Conservation (phyloP, 2,329 filamentous ascomycete genomes). For the Leptographium wingfieldii region DNA sequence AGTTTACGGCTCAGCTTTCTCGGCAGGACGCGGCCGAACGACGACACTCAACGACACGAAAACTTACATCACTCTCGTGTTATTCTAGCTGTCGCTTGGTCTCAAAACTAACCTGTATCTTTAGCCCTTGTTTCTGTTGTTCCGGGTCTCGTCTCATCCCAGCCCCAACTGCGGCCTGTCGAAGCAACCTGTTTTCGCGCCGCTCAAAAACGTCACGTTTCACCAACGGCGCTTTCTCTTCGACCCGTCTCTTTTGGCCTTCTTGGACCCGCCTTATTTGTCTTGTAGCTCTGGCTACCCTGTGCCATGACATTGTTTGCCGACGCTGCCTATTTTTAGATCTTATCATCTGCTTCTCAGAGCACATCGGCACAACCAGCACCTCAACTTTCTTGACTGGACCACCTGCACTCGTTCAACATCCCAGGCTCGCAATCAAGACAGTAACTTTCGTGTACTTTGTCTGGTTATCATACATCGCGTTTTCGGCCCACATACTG, state of each 20-base stretch:
- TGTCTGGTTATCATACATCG: not conserved
- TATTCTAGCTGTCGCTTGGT: not conserved
- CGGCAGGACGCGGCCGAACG: not conserved
- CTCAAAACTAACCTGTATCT: not conserved
- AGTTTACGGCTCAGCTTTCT: not conserved
- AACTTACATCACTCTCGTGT: not conserved
- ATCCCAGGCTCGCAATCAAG: not conserved
- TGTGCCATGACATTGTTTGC: not conserved
- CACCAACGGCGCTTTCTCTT: not conserved
- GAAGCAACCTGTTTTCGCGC: not conserved
- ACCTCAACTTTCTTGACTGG: not conserved
- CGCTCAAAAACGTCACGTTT: not conserved
- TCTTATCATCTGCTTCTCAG: not conserved
- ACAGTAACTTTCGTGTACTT: not conserved
- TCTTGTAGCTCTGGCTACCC: not conserved
- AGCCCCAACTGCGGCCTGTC: not conserved
- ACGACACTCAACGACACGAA: not conserved
- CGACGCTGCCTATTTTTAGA: not conserved
- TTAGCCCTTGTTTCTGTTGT: not conserved
- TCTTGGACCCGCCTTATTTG: not conserved
- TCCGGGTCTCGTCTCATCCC: not conserved
- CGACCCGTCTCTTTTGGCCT: not conserved
- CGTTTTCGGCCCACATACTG: not conserved
- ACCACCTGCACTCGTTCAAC: not conserved
- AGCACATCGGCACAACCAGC: not conserved